Conservation (phyloP, 768 basidiomycete genomes). For the Asterophora lycoperdoides region DNA sequence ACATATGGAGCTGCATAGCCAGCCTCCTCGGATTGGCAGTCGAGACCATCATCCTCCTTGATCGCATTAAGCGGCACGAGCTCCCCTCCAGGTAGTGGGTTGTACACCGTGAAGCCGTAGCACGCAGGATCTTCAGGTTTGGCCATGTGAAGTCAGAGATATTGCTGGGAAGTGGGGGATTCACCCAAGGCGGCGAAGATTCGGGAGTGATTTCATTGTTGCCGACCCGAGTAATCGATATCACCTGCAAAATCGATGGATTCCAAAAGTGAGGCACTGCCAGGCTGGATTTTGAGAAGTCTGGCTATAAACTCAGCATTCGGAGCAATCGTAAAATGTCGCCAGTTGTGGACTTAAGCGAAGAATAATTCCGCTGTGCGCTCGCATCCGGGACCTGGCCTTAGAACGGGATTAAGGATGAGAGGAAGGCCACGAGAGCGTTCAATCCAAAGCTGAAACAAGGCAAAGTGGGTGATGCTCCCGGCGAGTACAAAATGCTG, state of each 20-base stretch:
- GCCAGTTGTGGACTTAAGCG: not conserved
- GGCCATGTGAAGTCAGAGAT: not conserved
- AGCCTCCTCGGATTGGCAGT: conserved; percentile 46
- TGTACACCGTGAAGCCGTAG: conserved; percentile 63
- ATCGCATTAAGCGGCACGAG: conserved; percentile 46
- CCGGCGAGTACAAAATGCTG: not conserved
- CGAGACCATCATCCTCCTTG: conserved; percentile 37
- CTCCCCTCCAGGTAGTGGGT: conserved; percentile 40
- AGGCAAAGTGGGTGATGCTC: not conserved
- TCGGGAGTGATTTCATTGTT: not conserved
- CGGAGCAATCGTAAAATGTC: not conserved
- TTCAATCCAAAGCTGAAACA: not conserved
- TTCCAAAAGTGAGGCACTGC: not conserved
- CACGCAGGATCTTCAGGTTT: too few species aligned
- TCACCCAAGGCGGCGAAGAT: not conserved
- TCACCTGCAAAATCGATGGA: not conserved
- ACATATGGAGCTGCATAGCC: conserved; percentile 48
- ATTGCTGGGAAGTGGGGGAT: not conserved
- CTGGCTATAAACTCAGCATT: not conserved
- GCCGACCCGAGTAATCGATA: too few species aligned
- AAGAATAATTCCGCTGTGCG: not conserved
- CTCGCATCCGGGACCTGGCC: not conserved
- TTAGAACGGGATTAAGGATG: not conserved
- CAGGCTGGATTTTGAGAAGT: not conserved
- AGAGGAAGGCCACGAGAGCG: not conserved